Percentiles rank a stretch among this genome's conserved stretches.
Evolutionary conservation across 106 monocot genomes (phyloP).

Genomic region (Dioscorea alata): DNA sequence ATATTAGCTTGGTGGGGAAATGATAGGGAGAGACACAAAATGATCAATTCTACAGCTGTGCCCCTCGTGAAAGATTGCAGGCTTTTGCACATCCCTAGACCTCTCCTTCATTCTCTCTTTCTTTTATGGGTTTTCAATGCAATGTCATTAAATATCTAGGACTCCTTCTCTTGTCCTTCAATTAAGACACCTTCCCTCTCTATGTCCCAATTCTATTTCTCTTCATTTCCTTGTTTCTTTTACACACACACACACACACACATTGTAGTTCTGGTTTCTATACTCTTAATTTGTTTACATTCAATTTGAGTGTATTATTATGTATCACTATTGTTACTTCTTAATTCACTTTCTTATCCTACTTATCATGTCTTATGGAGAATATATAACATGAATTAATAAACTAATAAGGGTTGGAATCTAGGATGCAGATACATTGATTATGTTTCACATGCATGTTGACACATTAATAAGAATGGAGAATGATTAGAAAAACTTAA

Average conservation of each 20-base stretch:
- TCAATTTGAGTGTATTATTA: background rate
- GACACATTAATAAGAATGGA: background rate
- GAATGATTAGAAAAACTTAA: background rate
- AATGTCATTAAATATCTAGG: conserved; percentile 19
- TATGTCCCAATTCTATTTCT: too few species aligned
- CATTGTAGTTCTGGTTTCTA: background rate
- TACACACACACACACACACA: background rate
- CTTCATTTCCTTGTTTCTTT: too few species aligned
- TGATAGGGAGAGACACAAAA: conserved; percentile 26
- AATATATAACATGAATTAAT: background rate
- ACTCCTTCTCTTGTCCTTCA: background rate
- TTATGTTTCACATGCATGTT: background rate
- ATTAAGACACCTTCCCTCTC: conserved; percentile 1
- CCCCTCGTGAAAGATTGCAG: conserved; percentile 67
- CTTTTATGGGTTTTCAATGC: conserved; percentile 12
- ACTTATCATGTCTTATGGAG: background rate
- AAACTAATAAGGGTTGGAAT: background rate
- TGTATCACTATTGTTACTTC: too few species aligned
- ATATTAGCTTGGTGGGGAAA: conserved; percentile 6
- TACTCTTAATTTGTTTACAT: background rate
- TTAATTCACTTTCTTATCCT: background rate
- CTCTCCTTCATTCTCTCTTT: conserved; percentile 5
- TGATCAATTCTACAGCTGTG: conserved; percentile 49
- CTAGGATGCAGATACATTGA: background rate
- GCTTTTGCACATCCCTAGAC: conserved; percentile 59